Percentiles rank a stretch among this genome's conserved stretches.
Evolutionary conservation across 116 monocot genomes (phyloP).

Genomic region (Trichopus zeylanicus): DNA sequence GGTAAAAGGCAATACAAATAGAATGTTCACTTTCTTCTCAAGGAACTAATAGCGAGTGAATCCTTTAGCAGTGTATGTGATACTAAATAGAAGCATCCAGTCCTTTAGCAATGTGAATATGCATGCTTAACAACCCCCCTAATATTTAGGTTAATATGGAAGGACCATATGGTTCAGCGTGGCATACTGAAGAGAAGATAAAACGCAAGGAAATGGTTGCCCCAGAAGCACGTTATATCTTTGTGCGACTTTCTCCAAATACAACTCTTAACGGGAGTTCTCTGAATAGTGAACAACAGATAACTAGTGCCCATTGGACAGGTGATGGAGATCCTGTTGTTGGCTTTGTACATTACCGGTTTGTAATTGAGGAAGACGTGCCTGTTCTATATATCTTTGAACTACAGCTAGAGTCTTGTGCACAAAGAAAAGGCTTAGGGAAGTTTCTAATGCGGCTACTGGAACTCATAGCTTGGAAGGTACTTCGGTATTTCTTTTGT

Average conservation of each 20-base stretch:
- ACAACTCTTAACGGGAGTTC: conserved; percentile 2
- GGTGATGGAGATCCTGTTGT: conserved; percentile 36
- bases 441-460: conserved; percentile 93
- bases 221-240: conserved; percentile 84
- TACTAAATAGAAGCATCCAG: too few species aligned
- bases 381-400: conserved; percentile 94
- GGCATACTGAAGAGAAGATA: conserved; percentile 79
- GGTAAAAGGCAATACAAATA: conserved; percentile 22
- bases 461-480: conserved; percentile 91
- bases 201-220: conserved; percentile 83
- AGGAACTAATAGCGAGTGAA: background rate
- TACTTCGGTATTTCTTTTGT: conserved; percentile 18
- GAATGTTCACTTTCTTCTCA: background rate
- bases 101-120: too few species aligned
- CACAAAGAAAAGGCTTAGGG: conserved; percentile 76
- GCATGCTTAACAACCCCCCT: background rate
- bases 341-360: conserved; percentile 90
- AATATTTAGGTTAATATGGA: conserved; percentile 83
- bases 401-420: conserved; percentile 69
- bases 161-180: conserved; percentile 63
- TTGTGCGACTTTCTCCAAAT: conserved; percentile 36
- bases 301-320: conserved; percentile 10
- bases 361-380: conserved; percentile 78
- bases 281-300: conserved; percentile 8
- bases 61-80: too few species aligned